Percentiles rank a stretch among this genome's conserved stretches.
Conservation (phyloP, 768 basidiomycete genomes). For the Boletus sp. region DNA sequence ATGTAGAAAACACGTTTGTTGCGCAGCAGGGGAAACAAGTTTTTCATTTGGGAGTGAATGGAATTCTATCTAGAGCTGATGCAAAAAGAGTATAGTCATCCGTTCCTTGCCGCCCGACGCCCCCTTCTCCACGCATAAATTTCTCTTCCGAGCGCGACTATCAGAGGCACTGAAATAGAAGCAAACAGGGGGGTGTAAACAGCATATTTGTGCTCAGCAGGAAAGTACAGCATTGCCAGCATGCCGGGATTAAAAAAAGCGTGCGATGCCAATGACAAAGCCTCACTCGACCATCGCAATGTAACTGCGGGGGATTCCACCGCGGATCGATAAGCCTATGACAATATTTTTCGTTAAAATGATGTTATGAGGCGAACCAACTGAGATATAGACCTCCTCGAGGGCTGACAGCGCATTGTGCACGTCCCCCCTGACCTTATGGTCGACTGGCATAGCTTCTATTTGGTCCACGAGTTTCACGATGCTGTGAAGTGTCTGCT, state of each 20-base stretch:
- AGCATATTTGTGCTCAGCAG: slow-evolving; percentile 95
- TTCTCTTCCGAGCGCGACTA: slow-evolving; percentile 75
- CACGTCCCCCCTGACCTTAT: slow-evolving; percentile 73
- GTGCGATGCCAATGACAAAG: slow-evolving; percentile 65
- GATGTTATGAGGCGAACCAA: background rate
- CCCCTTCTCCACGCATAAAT: slow-evolving; percentile 55
- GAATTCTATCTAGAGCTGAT: slow-evolving; percentile 8
- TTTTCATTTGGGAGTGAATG: slow-evolving; percentile 5
- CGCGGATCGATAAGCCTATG: slow-evolving; percentile 24
- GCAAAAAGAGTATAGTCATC: slow-evolving; percentile 9
- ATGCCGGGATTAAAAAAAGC: slow-evolving; percentile 98
- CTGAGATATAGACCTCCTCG: slow-evolving; percentile 54
- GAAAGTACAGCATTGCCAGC: slow-evolving; percentile 95
- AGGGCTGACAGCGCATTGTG: slow-evolving; percentile 67
- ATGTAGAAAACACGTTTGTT: slow-evolving; percentile 14
- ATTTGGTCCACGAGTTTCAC: slow-evolving; percentile 82
- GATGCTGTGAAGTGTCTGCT: slow-evolving; percentile 80
- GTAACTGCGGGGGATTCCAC: slow-evolving; percentile 31
- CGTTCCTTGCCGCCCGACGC: slow-evolving; percentile 8
- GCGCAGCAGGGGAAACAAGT: slow-evolving; percentile 10
- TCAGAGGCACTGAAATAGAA: slow-evolving; percentile 78
- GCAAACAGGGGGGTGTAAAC: slow-evolving; percentile 96
- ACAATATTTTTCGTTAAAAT: slow-evolving; percentile 11
- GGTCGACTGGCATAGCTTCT: slow-evolving; percentile 87
- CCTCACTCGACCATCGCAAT: slow-evolving; percentile 59